phyloP scores from a whole-genome alignment of 192 early-diverging fungal genomes.

The Coemansia umbellata region DNA sequence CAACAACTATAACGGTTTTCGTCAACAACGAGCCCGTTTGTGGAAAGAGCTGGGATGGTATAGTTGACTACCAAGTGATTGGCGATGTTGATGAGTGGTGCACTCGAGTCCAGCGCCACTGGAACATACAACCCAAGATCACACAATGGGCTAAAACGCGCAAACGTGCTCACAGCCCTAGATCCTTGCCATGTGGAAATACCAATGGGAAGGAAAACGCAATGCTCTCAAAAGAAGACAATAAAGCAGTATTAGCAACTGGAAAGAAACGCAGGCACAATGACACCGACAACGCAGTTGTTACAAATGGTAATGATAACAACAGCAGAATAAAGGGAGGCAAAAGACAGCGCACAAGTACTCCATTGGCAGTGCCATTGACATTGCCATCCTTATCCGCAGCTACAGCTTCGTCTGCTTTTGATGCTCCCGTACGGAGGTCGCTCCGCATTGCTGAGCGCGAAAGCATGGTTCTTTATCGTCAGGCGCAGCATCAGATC shows the following conservation, averaged over 20 bases:
- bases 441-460: constrained; percentile 38
- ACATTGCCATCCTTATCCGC: too few species aligned
- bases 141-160: constrained; percentile 36
- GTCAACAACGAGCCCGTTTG: constrained; percentile 52
- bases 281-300: background rate
- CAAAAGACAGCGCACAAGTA: too few species aligned
- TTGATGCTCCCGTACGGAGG: constrained; percentile 9
- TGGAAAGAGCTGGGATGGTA: constrained; percentile 41
- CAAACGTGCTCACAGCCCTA: constrained; percentile 1
- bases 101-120: constrained; percentile 27
- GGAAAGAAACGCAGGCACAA: constrained; percentile 8
- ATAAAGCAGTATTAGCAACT: background rate
- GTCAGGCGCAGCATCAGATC: background rate
- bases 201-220: constrained; percentile 7
- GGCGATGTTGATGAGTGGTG: constrained; percentile 51
- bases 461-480: constrained; percentile 4
- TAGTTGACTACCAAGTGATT: constrained; percentile 47
- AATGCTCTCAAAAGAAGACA: background rate
- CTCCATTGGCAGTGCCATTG: too few species aligned
- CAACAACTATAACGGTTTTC: constrained; percentile 22
- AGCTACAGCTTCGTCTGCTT: too few species aligned
- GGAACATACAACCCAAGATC: constrained; percentile 42
- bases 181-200: background rate
- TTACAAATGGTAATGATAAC: background rate
- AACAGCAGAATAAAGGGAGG: too few species aligned